Evolutionary conservation across 2,329 filamentous ascomycete genomes (phyloP).

Genomic region (Raffaelea ambrosiae): DNA sequence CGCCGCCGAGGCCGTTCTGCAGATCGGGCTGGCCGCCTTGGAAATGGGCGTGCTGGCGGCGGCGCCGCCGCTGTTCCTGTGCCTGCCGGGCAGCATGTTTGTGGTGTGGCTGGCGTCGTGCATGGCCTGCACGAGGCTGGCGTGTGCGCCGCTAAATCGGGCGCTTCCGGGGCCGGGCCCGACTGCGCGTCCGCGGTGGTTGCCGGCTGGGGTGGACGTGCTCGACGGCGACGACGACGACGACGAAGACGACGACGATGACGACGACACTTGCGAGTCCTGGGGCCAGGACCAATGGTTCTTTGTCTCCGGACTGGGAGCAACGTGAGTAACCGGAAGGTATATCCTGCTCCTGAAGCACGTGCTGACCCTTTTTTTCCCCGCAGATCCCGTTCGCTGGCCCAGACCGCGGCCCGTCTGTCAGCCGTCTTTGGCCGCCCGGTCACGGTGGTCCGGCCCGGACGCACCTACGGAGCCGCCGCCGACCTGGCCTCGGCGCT

Average conservation of each 20-base stretch:
- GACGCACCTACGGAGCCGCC: conserved; percentile 39
- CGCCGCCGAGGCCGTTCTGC: conserved; percentile 4
- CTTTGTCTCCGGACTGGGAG: conserved; percentile 24
- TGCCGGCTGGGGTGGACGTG: background rate
- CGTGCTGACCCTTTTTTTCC: too few species aligned
- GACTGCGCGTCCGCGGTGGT: background rate
- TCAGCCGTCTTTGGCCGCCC: conserved; percentile 26
- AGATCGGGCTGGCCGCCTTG: conserved; percentile 9
- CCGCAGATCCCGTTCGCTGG: conserved; percentile 21
- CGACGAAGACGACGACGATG: conserved; percentile 1
- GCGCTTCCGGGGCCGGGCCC: too few species aligned
- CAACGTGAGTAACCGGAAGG: too few species aligned
- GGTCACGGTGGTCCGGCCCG: conserved; percentile 40
- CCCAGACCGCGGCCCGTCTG: conserved; percentile 24
- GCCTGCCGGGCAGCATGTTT: conserved; percentile 22
- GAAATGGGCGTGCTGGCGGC: conserved; percentile 19
- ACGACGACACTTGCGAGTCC: conserved; percentile 15
- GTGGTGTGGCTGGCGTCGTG: conserved; percentile 17
- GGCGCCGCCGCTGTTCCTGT: conserved; percentile 18
- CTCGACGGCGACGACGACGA: background rate
- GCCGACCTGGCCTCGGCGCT: conserved; percentile 38
- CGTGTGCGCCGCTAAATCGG: conserved; percentile 22
- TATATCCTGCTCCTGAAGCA: too few species aligned
- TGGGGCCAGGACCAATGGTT: conserved; percentile 23
- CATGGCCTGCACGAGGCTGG: conserved; percentile 13